Evolutionary conservation across 1,284 basidiomycete genomes (phyloP), one percentile per base, ranked within the genome.

Genomic region (Trametes versicolor): DNA sequence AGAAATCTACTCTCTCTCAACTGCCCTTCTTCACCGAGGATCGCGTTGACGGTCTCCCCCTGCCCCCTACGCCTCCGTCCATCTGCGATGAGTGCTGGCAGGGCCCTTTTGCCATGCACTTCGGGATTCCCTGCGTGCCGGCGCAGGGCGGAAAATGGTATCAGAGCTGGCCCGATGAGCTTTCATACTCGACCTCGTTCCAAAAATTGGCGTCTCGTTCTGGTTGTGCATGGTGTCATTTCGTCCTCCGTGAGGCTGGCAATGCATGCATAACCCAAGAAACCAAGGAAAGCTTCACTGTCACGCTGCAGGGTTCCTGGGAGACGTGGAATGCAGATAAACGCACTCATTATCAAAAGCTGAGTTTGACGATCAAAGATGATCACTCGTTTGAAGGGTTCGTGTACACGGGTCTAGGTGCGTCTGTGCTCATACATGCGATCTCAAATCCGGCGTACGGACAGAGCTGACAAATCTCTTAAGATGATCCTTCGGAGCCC

Each of bases 401-500:
- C n/a, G n/a, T n/a, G n/a, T n/a, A n/a, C n/a, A n/a, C n/a, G n/a
- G n/a, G n/a, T n/a, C n/a, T n/a, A n/a, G n/a, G n/a, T n/a, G n/a
- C n/a, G n/a, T 19, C n/a, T 7, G 8, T 19, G 41, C 4, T 19
- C n/a, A 17, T n/a, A n/a, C 10, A 23, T 9, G 23, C 23, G 12
- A 21, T 9, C 9, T 21, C 45, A 48, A 21, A 12, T 48, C 15
- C 23, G 9, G 5, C 2, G 5, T 9, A 19, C 2, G 17, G 45
- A 9, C 2, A 48, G 4, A 25, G 9, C 23, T 48, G 21, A 48
- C 23, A 15, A 4, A 27, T 9, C 4, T n/a, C 45, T 4, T 8
- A 4, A 60, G 58, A 25, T 62, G 57, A 43, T 55, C 63, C 53
- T 50, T 21, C 68, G 52, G 25, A 41, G 65, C n/a, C 61, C 57